Conservation (phyloP, 2,329 filamentous ascomycete genomes). For the Fusarium heterosporum region DNA sequence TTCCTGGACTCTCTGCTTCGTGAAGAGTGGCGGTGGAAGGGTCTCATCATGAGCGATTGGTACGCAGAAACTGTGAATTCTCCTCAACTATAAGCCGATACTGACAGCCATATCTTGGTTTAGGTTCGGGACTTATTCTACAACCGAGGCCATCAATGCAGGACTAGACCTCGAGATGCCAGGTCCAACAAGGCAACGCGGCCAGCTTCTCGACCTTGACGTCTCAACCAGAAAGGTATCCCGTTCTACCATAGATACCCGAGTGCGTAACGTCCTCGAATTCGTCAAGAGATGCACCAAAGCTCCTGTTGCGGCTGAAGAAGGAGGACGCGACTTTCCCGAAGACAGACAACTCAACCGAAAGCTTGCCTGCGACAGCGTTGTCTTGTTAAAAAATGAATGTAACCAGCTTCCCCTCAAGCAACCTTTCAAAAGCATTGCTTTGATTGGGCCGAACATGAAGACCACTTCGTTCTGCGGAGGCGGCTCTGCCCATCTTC, state of each 20-base stretch:
- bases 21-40: constrained; percentile 51
- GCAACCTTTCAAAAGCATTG: background rate
- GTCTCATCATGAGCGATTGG: constrained; percentile 53
- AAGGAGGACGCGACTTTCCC: background rate
- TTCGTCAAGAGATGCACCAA: background rate
- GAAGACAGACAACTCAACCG: background rate
- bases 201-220: background rate
- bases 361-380: background rate
- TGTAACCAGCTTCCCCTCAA: background rate
- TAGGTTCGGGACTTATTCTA: constrained; percentile 49
- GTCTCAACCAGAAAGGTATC: background rate
- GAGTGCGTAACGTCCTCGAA: background rate
- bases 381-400: background rate
- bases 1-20: constrained; percentile 46
- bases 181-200: constrained; percentile 36
- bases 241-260: background rate
- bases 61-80: background rate
- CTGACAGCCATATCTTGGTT: background rate
- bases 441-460: constrained; percentile 1
- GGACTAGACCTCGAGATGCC: constrained; percentile 54
- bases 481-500: background rate
- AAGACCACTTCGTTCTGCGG: constrained; percentile 1
- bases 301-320: background rate
- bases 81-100: background rate
- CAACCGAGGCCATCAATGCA: constrained; percentile 47